These are phyloP conservation scores for Acacia crassicarpa DNA, from an alignment of 306 rosid species.

Conservation along the genomic window DNA sequence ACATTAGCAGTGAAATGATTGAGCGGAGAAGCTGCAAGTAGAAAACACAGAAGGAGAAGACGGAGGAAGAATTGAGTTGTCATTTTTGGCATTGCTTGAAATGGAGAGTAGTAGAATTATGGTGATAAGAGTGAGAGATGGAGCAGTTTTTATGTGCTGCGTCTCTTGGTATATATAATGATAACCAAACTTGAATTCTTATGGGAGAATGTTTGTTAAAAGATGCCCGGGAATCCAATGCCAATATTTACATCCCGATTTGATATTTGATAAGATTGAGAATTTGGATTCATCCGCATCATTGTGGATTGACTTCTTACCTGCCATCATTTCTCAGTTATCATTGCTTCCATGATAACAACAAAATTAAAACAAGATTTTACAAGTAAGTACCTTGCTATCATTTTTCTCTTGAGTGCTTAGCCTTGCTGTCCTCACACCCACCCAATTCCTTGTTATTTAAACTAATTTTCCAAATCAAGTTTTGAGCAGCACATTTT, in stretches of 20 bases:
- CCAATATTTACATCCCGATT: constrained; percentile 26
- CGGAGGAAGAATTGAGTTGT: constrained; percentile 44
- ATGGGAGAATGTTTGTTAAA: constrained; percentile 48
- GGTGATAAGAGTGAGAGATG: constrained; percentile 21
- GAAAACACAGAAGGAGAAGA: constrained; percentile 52
- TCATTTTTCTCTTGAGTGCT: constrained; percentile 41
- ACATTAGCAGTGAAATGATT: constrained; percentile 33
- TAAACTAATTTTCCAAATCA: neutral
- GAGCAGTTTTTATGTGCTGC: constrained; percentile 32
- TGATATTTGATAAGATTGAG: constrained; percentile 37
- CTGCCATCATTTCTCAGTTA: constrained; percentile 44
- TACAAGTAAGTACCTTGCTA: constrained; percentile 43
- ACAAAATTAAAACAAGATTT: neutral
- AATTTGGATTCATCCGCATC: constrained; percentile 42
- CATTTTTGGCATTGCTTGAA: constrained; percentile 45
- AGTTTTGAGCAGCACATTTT: neutral
- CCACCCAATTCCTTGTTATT: neutral
- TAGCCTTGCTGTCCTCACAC: constrained; percentile 45
- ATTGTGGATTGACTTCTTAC: constrained; percentile 65
- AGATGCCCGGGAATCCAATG: constrained; percentile 68
- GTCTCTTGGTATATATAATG: constrained; percentile 41
- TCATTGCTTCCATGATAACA: constrained; percentile 61
- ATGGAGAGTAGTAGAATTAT: constrained; percentile 37
- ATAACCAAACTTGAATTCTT: constrained; percentile 46
- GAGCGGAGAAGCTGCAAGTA: constrained; percentile 56